Conservation (phyloP, 176 grass and related monocot species). For the Carex littledalei region DNA sequence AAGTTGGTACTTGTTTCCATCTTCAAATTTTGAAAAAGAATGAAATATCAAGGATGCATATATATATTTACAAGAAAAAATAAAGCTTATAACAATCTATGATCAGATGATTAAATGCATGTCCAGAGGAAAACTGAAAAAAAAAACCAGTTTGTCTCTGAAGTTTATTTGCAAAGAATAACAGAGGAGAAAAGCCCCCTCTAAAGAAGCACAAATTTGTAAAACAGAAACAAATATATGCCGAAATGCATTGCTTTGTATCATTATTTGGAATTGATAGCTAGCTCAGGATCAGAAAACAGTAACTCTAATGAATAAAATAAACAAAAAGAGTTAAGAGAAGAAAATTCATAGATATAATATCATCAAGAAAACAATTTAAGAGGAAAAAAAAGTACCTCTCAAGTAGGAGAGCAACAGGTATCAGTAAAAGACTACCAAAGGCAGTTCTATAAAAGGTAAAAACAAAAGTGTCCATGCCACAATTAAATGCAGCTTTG, state of each 20-base stretch:
- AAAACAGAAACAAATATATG: neutral
- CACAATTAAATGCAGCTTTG: constrained; percentile 58
- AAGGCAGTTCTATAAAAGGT: constrained; percentile 61
- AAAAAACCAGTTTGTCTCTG: neutral
- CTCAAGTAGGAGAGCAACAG: constrained; percentile 43
- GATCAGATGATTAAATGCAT: neutral
- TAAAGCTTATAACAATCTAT: neutral
- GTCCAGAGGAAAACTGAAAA: neutral
- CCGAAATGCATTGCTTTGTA: neutral
- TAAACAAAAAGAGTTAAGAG: neutral
- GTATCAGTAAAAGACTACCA: constrained; percentile 43
- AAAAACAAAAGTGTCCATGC: constrained; percentile 54
- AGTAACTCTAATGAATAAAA: neutral
- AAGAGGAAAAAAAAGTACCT: constrained; percentile 23
- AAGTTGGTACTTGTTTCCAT: neutral
- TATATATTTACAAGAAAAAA: neutral
- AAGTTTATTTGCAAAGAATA: neutral
- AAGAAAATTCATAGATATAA: neutral
- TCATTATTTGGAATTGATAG: neutral
- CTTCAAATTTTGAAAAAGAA: neutral
- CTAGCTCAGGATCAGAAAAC: neutral
- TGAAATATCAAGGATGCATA: neutral
- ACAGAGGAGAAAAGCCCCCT: neutral
- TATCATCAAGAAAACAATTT: neutral
- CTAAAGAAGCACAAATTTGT: neutral